Base-by-base conservation (phyloP, 352 stramenopile species). In the Pythium sukuiense region DNA sequence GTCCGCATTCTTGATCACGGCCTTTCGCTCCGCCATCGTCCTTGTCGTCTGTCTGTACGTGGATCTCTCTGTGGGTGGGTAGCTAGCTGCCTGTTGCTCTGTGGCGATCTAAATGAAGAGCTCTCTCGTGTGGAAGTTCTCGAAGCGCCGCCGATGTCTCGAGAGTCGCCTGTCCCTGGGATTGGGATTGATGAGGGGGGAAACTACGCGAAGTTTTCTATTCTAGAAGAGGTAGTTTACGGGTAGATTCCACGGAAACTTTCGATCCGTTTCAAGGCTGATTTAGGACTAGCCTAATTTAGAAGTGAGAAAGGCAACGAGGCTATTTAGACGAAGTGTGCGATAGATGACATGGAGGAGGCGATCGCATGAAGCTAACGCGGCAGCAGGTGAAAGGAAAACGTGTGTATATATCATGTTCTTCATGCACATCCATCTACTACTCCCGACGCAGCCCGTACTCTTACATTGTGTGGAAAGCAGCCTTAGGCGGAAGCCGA, bases 1-100 rank as follows among this genome's bases (percentile, higher is more conserved):
- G 80, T 99, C 97, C 49, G 97, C 97, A 85, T 99, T 99, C 83
- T 99, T 99, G 76, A 99, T 99, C 49, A 99, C 97, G n/a, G 97
- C 97, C 85, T 99, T 99, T 83, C 95, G 85, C 88, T 97, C 90
- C 71, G 89, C 88, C 87, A 96, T 96, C 61, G 64, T 75, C 61
- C 4, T 62, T 7, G 27, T 18, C 20, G 35, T 14, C 26, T 59
- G 7, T 55, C 6, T 55, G 14, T 63, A 29, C 35, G 43, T 26
- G 41, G 13, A 24, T 55, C 33, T 52, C 13, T 63, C 37, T 46
- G 43, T 26, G 41, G 13, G 13, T 37, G 26, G 55, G 16, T 45
- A 35, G 27, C 24, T 24, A 26, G 18, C 33, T 48, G 39, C 14
- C 24, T 6, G 39, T 18, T 30, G 30, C 41, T 14, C 43, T 55